Base-by-base conservation (phyloP, 1,139 yeast species). In the Magnusiomyces tetraspermus region DNA sequence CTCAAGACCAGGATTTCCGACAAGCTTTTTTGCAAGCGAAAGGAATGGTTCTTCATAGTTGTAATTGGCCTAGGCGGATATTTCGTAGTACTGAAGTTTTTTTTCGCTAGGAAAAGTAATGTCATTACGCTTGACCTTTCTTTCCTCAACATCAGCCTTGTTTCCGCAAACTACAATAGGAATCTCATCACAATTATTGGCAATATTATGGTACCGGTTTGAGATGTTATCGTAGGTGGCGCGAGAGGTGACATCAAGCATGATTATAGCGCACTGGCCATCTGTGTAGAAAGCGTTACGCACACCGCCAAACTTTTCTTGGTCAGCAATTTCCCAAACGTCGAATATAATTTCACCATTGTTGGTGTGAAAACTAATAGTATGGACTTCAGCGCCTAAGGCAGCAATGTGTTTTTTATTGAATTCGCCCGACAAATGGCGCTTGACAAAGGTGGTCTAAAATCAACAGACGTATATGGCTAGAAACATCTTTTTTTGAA, bases 81-180 rank as follows among this genome's bases (percentile, higher is more conserved):
- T 94, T 75, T 94, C 99, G 77, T 94, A 94, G 78, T 94, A 94
- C 78, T 94, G 99, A 74, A 94, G 82, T 79, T 94, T 92, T 84
- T 94, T 94, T 95, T 94, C 94, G 83, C 97, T 86, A 87, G 92
- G 98, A 96, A 94, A 94, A 66, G 98, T 94, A 78, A 92, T 92
- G 71, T 97, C 88, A 83, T 92, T 92, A 67, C 98, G 98, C 83
- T 94, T 94, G 70, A 94, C 99, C 78, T 94, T 94, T 77, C 99
- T 87, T 79, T 94, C 99, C 82, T 94, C 66, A 65, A 94, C 98
- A 73, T 94, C 99, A 67, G 92, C 99, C 79, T 94, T 94, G 85
- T 94, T 94, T 76, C 99, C 99, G 78, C 97, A 88, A 64, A 94
- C 80, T 56, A 94, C 99, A 67, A 94, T 94, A 67, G 99, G 99